Base-by-base conservation (phyloP, 164 flowering plant genomes). In the Magnolia sinica region DNA sequence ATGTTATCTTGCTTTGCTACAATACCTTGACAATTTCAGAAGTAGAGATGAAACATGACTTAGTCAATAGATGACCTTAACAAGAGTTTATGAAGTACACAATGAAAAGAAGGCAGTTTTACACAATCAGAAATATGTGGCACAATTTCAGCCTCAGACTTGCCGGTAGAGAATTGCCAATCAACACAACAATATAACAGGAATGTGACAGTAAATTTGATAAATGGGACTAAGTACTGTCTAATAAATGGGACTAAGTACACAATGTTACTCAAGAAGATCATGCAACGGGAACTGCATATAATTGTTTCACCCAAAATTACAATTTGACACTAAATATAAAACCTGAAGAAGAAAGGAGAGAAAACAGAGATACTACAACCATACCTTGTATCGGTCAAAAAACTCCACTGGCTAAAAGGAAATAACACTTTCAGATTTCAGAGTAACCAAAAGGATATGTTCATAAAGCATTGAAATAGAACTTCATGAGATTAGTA, bases 351-450 rank as follows among this genome's bases (percentile, higher is more conserved):
- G 16, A 66, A 66, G 24, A 18, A 11, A 10, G 10, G 61, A 24
- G 14, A 27, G 64, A 61, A 24, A 27, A 67, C 23, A 49, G 11
- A 73, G 55, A 70, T 13, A 64, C 50, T 8, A 71, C 71, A 71
- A 61, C 1, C 81, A 76, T 83, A 92, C 99, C 99, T 96, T 96
- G 88, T 91, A 90, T 7, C 86, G 78, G 81, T 96, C 97, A 82
- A 92, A 96, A 86, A 96, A 93, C 81, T 91, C 96, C 81, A 89
- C 91, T 98, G 92, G 92, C 85, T 85, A 88, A 61, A 75, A 18
- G 76, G 68, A 64, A 66, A 71, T 45, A 70, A 70, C 73, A n/a
- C 20, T 20, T 76, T 52, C 76, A 82, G 0, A 68, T 59, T 61
- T 55, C 69, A 59, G 50, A 69, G 68, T 49, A 76, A 73, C 19